Base-by-base conservation (phyloP, 805 yeast genomes). In the Yamadazyma nakazawae region DNA sequence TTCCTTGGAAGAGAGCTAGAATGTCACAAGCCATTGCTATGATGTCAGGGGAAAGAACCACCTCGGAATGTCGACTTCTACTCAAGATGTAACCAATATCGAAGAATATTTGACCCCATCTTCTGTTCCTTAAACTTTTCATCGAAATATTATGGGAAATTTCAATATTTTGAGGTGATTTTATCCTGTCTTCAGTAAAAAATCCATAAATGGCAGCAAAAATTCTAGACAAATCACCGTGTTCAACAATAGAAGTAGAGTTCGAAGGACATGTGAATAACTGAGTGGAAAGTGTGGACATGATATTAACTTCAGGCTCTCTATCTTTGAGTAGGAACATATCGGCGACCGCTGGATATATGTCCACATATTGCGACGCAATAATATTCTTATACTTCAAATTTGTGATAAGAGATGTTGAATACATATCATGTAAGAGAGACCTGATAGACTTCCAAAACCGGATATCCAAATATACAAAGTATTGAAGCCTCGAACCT, bases 231-330 rank as follows among this genome's bases (percentile, higher is more conserved):
- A 85, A 65, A 50, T 84, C 88, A 8, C 88, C 88, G 55, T 82
- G 85, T 26, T 70, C 63, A 6, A 82, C 74, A 21, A 87, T 78
- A 24, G 80, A 67, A 1, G 79, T 77, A 0, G 96, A 83, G 53
- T 85, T 84, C 0, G 90, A 79, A 0, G 97, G 97, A 45, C 96
- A 85, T 0, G 97, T 91, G 63, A 90, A 90, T 18, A 94, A 67
- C 64, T 94, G 99, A 0, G 92, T 82, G 0, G 95, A 82, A 17
- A 92, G 67, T 34, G 84, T 80, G 34, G 83, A 76, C 70, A 91
- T 74, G 3, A 87, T 75, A 11, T 92, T 88, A 45, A 80, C 66
- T 55, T 90, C 96, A 0, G 97, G 96, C 58, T 94, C 98, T 49
- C 96, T 75, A 58, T 94, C 99, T 52, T 81, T 69, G 0, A 76